Percentiles rank a stretch among this genome's conserved stretches.
These are phyloP conservation scores for Tothia fuscella DNA, from an alignment of 2,329 filamentous ascomycete genomes.

Conservation along the genomic window DNA sequence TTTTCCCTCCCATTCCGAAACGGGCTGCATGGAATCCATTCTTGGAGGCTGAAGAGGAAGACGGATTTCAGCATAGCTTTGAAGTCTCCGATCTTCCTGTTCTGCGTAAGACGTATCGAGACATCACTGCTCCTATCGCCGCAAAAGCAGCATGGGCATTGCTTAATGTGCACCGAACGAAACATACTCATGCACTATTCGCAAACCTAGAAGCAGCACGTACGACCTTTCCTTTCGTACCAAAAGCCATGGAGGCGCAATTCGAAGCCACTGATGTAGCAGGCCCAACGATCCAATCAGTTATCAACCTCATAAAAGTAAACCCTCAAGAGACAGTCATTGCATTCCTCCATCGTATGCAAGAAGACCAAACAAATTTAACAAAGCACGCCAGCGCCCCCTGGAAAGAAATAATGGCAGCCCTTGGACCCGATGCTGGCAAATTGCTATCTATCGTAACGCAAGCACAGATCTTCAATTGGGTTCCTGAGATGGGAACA, in stretches of 20 bases:
- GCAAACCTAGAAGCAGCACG: conserved; percentile 5
- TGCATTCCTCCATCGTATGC: background rate
- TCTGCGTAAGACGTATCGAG: background rate
- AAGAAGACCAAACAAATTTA: background rate
- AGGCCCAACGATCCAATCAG: conserved; percentile 1
- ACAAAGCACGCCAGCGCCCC: background rate
- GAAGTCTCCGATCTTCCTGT: background rate
- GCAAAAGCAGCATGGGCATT: conserved; percentile 4
- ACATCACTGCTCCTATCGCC: background rate
- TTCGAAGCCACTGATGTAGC: conserved; percentile 6
- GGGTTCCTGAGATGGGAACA: conserved; percentile 1
- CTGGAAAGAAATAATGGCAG: background rate
- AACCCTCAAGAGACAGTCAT: background rate
- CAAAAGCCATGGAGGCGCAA: background rate
- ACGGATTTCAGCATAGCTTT: conserved; percentile 1
- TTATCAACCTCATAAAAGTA: conserved; percentile 3
- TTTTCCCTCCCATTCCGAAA: background rate
- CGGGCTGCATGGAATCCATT: background rate
- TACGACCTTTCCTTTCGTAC: conserved; percentile 1
- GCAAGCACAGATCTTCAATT: conserved; percentile 3
- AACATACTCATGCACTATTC: conserved; percentile 5
- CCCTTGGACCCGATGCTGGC: background rate
- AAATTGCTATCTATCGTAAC: background rate
- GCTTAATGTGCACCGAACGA: background rate
- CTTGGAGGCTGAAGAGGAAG: background rate